Conservation (phyloP, 441 rosid genomes). For the Biscutella laevigata region DNA sequence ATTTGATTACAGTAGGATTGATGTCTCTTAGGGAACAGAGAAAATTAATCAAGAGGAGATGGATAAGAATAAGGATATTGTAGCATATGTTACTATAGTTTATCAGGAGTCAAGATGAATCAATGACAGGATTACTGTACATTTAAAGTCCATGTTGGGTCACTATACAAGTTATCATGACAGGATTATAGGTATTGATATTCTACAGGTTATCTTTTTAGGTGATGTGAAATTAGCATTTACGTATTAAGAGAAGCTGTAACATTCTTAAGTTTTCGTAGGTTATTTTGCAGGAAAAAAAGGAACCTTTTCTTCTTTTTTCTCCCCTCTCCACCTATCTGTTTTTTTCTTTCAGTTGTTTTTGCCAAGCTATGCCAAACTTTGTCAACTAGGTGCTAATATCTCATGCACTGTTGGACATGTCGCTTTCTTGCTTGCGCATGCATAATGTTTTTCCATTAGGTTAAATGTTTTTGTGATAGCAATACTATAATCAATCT, state of each 20-base stretch:
- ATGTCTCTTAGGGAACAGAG: background rate
- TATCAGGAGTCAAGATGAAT: background rate
- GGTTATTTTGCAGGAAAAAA: background rate
- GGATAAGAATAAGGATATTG: background rate
- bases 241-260: background rate
- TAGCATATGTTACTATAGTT: background rate
- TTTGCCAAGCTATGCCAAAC: background rate
- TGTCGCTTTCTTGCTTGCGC: no score
- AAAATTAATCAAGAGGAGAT: background rate
- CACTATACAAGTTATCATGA: background rate
- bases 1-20: background rate
- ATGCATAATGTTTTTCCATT: background rate
- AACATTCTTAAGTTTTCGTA: background rate
- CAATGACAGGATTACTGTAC: background rate
- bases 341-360: background rate
- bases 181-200: background rate
- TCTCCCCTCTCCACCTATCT: background rate
- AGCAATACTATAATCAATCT: background rate
- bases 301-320: background rate
- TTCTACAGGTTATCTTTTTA: background rate
- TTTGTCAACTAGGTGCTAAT: background rate
- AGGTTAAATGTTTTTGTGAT: background rate
- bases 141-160: background rate
- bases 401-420: background rate
- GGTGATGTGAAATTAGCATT: background rate